Percentiles rank a stretch among this genome's conserved stretches.
Conservation (phyloP, 2,329 filamentous ascomycete genomes). For the Aspergillus ustus region DNA sequence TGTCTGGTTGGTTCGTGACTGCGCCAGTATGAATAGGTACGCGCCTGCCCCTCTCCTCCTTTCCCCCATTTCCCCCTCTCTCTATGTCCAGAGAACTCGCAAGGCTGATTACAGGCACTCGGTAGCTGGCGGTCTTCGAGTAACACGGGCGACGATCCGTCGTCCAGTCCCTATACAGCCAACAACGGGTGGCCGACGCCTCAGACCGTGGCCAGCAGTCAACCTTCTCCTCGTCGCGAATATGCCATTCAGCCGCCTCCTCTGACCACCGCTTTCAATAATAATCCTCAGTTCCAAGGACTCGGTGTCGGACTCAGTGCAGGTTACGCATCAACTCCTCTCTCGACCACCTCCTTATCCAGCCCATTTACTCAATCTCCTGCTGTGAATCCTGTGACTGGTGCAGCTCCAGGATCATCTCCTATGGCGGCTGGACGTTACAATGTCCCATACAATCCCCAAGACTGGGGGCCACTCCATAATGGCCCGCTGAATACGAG, state of each 20-base stretch:
- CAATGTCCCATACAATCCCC: conserved; percentile 54
- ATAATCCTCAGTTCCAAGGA: conserved; percentile 42
- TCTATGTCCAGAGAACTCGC: conserved; percentile 12
- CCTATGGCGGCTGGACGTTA: conserved; percentile 52
- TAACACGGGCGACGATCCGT: conserved; percentile 39
- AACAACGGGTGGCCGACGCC: conserved; percentile 37
- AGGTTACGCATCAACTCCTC: conserved; percentile 41
- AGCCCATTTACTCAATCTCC: conserved; percentile 51
- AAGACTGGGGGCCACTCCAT: conserved; percentile 52
- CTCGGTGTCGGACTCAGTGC: conserved; percentile 34
- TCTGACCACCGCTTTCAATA: conserved; percentile 47
- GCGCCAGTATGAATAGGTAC: conserved; percentile 46
- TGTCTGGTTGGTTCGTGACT: conserved; percentile 32
- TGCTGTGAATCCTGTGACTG: conserved; percentile 42
- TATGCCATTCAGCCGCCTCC: conserved; percentile 48
- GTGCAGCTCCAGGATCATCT: conserved; percentile 42
- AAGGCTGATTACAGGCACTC: conserved; percentile 29
- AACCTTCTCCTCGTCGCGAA: conserved; percentile 46
- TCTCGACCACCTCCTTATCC: conserved; percentile 49
- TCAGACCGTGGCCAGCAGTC: conserved; percentile 36
- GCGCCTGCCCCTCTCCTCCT: conserved; percentile 28
- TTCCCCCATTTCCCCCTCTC: conserved; percentile 9
- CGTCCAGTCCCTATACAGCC: conserved; percentile 32
- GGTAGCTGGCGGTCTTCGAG: conserved; percentile 39
- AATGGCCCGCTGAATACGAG: conserved; percentile 30